A percentile compares a stretch with the other conserved stretches of the same genome.
These are phyloP conservation scores for Talaromyces amestolkiae DNA, from an alignment of 2,329 filamentous ascomycete species.

Conservation along the genomic window DNA sequence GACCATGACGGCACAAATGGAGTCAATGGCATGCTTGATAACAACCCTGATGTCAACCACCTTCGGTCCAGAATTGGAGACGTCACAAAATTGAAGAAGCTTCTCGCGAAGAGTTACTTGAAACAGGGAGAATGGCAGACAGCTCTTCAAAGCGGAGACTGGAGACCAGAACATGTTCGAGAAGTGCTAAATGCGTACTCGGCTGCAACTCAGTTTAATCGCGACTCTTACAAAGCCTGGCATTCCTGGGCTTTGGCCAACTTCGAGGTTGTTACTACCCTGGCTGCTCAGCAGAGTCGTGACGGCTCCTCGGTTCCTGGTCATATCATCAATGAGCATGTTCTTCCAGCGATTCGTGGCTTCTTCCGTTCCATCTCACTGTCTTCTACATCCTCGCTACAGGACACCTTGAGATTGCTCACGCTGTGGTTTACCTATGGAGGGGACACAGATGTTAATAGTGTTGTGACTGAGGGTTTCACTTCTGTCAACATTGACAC, in stretches of 20 bases:
- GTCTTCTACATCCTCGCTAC: conserved; percentile 85
- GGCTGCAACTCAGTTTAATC: conserved; percentile 89
- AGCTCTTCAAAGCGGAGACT: conserved; percentile 77
- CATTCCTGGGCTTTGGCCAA: conserved; percentile 98
- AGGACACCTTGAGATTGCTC: conserved; percentile 87
- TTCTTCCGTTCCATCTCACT: conserved; percentile 98
- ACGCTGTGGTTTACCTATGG: conserved; percentile 97
- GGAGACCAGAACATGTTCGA: conserved; percentile 80
- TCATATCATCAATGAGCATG: conserved; percentile 74
- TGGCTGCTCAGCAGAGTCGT: conserved; percentile 65
- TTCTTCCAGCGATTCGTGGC: conserved; percentile 88
- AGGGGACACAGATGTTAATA: conserved; percentile 80
- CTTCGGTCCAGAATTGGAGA: conserved; percentile 46
- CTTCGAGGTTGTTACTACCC: conserved; percentile 91
- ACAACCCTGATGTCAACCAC: conserved; percentile 38
- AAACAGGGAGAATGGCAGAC: conserved; percentile 97
- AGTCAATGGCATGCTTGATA: conserved; percentile 48
- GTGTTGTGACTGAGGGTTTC: conserved; percentile 85
- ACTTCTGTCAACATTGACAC: conserved; percentile 91
- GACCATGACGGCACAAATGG: conserved; percentile 46
- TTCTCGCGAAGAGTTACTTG: conserved; percentile 92
- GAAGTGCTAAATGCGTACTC: conserved; percentile 90
- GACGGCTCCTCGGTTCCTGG: conserved; percentile 58
- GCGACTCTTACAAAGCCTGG: conserved; percentile 98
- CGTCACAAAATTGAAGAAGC: conserved; percentile 58